Conservation (phyloP, 345 rosid genomes). For the sweet orange (Citrus sinensis) region DNA sequence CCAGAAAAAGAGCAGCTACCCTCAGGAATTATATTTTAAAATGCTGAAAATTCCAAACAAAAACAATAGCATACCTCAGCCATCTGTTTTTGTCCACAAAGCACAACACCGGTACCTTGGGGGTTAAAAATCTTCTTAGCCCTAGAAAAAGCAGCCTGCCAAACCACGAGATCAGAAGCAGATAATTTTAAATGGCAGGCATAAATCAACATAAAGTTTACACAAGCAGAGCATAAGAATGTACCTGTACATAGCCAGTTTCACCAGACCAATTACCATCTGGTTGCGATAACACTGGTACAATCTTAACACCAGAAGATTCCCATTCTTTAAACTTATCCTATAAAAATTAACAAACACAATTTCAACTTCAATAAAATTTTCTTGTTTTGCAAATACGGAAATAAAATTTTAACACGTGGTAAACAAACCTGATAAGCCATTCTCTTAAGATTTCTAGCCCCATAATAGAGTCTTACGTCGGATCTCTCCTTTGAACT, state of each 20-base stretch:
- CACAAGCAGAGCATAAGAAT: neutral
- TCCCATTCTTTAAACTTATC: conserved; percentile 94
- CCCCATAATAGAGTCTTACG: conserved; percentile 91
- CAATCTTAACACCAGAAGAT: conserved; percentile 72
- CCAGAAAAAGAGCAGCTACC: neutral
- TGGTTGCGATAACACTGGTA: conserved; percentile 89
- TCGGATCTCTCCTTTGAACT: conserved; percentile 67
- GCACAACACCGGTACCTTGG: conserved; percentile 64
- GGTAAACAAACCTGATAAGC: conserved; percentile 78
- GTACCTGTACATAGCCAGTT: conserved; percentile 91
- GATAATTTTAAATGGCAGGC: neutral
- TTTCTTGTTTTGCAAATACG: neutral
- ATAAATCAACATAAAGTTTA: neutral
- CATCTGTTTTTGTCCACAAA: conserved; percentile 98
- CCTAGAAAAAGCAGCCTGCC: conserved; percentile 84
- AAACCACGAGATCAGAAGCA: conserved; percentile 3
- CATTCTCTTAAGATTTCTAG: conserved; percentile 89
- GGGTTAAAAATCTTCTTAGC: conserved; percentile 56
- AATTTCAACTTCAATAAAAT: neutral
- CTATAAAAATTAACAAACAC: conserved; percentile 31
- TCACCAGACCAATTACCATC: conserved; percentile 80
- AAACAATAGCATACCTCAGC: conserved; percentile 56
- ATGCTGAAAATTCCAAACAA: neutral
- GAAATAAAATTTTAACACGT: neutral
- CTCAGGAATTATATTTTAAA: neutral